Evolutionary conservation across 176 grass and related monocot species (phyloP).

Genomic region (Oryza glumipatula): DNA sequence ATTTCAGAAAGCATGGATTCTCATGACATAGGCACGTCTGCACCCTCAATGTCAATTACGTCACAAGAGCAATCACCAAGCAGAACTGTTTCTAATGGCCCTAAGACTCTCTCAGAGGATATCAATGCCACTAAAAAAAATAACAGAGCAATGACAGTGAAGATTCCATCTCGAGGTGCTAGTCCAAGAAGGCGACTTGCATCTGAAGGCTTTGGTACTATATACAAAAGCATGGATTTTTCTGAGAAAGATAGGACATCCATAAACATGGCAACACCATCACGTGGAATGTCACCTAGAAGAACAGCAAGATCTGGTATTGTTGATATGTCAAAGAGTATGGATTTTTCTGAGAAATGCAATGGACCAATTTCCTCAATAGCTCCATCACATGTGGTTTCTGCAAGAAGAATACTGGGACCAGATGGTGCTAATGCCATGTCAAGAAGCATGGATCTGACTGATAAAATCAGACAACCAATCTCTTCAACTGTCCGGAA

Average conservation of each 20-base stretch:
- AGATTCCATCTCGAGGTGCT: conserved; percentile 53
- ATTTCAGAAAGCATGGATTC: conserved; percentile 43
- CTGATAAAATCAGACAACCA: conserved; percentile 48
- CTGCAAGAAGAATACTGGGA: conserved; percentile 52
- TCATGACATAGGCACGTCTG: conserved; percentile 28
- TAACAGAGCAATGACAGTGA: conserved; percentile 40
- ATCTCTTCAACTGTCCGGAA: conserved; percentile 52
- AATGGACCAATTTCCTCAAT: conserved; percentile 46
- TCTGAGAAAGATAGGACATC: conserved; percentile 53
- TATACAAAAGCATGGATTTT: conserved; percentile 50
- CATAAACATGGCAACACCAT: conserved; percentile 28
- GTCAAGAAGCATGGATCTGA: conserved; percentile 63
- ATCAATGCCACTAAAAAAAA: conserved; percentile 31
- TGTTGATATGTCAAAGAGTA: conserved; percentile 53
- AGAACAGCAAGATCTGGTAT: conserved; percentile 44
- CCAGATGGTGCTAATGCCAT: conserved; percentile 56
- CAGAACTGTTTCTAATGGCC: conserved; percentile 33
- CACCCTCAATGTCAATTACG: conserved; percentile 34
- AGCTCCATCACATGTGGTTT: conserved; percentile 43
- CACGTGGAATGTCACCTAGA: conserved; percentile 60
- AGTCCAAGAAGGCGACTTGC: conserved; percentile 56
- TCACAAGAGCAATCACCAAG: conserved; percentile 32
- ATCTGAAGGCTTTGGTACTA: conserved; percentile 48
- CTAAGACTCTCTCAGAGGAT: conserved; percentile 32
- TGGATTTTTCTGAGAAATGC: conserved; percentile 61